Base-by-base conservation (phyloP, 1,139 yeast species). In the Candida tropicalis region DNA sequence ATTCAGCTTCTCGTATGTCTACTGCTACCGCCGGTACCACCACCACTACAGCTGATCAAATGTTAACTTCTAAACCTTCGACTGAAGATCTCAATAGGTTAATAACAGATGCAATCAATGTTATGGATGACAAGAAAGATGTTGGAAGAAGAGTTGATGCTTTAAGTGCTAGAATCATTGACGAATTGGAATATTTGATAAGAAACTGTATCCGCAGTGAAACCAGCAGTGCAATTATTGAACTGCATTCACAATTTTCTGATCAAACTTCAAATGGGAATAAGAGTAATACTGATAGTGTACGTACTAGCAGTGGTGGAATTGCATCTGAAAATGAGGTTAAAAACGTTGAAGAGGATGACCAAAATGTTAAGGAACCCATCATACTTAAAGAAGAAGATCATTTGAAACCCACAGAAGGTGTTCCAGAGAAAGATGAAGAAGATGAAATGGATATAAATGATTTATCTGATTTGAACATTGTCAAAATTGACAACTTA, bases 91-190 rank as follows among this genome's bases (percentile, higher is more conserved):
- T 49, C 28, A 46, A 54, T 39, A 38, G 40, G 43, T 17, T 43
- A 11, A 39, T 48, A 25, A 34, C 35, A 1, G 39, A 41, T 38
- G 51, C 51, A 4, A 47, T 53, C 15, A 50, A 52, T 38, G 52
- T 43, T 2, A 38, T 43, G 12, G 54, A 47, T 11, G 51, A 53
- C 18, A 28, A 27, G 16, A 57, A 57, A 16, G 38, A 50, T 12
- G 60, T 70, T 13, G 73, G 73, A 5, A 71, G 71, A 3, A 75
- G 84, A 50, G 75, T 84, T 42, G 97, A 89, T 63, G 70, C 87
- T 11, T 66, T 89, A 45, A 84, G 95, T 59, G 93, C 95, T 2
- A 70, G 95, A 52, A 84, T 88, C 1, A 76, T 87, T 33, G 88
- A 85, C 53, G 96, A 89, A 59, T 77, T 87, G 49, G 79, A 78